Conservation (phyloP, 2,329 filamentous ascomycete genomes). For the Zymoseptoria ardabiliae region DNA sequence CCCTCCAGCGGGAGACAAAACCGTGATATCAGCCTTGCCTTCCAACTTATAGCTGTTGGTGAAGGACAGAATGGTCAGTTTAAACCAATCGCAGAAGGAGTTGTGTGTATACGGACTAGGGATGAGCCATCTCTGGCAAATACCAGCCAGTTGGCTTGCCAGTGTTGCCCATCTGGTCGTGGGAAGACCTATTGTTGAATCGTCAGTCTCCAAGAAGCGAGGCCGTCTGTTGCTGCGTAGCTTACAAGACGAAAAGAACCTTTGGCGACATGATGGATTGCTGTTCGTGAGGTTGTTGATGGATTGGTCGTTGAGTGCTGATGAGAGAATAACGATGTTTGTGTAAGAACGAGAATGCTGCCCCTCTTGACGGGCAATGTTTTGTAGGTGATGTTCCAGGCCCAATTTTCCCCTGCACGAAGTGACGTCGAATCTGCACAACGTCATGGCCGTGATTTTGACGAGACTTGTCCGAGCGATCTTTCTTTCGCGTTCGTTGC, state of each 20-base stretch:
- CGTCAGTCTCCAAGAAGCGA: neutral
- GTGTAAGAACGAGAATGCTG: neutral
- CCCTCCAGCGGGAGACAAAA: constrained; percentile 35
- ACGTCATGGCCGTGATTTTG: neutral
- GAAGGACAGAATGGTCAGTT: too few species aligned
- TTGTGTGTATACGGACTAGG: constrained; percentile 18
- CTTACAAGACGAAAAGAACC: neutral
- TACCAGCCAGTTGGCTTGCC: constrained; percentile 61
- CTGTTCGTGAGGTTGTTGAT: neutral
- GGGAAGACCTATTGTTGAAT: constrained; percentile 39
- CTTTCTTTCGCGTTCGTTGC: neutral
- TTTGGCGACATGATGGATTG: neutral
- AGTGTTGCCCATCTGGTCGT: constrained; percentile 39
- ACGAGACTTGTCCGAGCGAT: neutral
- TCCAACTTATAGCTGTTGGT: constrained; percentile 27
- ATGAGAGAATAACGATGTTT: neutral
- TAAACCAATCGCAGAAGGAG: too few species aligned
- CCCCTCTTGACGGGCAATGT: neutral
- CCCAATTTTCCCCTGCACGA: neutral
- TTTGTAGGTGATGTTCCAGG: neutral
- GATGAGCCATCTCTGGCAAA: constrained; percentile 39
- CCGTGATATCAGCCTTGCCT: constrained; percentile 31
- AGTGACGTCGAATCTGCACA: neutral
- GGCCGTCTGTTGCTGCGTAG: neutral
- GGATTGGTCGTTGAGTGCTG: neutral